phyloP scores from a whole-genome alignment of 306 rosid species.

The Prosopis cineraria region DNA sequence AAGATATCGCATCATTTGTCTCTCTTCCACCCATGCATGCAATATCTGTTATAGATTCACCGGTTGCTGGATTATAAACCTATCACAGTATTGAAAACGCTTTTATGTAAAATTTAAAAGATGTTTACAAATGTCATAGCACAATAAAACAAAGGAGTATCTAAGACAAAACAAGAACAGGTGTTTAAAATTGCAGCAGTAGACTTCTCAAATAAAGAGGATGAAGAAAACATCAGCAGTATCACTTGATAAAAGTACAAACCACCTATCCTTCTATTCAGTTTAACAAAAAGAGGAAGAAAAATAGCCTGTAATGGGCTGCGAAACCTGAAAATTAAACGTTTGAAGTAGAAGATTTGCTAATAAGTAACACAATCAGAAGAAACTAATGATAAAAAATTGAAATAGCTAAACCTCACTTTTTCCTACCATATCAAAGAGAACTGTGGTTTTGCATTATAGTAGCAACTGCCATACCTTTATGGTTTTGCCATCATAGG shows the following conservation, averaged over 20 bases:
- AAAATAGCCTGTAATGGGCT: neutral
- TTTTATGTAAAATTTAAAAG: neutral
- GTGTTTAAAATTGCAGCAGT: neutral
- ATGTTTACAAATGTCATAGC: neutral
- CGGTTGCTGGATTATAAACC: conserved; percentile 93
- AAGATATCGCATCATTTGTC: conserved; percentile 90
- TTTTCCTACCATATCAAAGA: neutral
- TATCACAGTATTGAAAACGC: conserved; percentile 37
- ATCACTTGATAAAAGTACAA: conserved; percentile 12
- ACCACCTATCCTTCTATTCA: conserved; percentile 12
- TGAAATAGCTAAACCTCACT: neutral
- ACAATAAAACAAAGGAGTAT: conserved; percentile 20
- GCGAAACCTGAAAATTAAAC: neutral
- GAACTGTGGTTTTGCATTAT: neutral
- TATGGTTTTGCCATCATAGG: conserved; percentile 82
- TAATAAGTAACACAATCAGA: neutral
- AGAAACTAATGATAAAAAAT: neutral
- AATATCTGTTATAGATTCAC: conserved; percentile 81
- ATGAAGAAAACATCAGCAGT: neutral
- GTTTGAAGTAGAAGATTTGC: neutral
- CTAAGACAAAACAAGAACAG: conserved; percentile 16
- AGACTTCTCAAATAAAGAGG: conserved; percentile 23
- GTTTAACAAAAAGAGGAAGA: neutral
- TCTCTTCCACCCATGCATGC: conserved; percentile 89
- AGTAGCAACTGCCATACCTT: conserved; percentile 50